Evolutionary conservation across 768 basidiomycete genomes (phyloP), one percentile per base, ranked within the genome.

Genomic region (Hortiboletus flavorubellus): DNA sequence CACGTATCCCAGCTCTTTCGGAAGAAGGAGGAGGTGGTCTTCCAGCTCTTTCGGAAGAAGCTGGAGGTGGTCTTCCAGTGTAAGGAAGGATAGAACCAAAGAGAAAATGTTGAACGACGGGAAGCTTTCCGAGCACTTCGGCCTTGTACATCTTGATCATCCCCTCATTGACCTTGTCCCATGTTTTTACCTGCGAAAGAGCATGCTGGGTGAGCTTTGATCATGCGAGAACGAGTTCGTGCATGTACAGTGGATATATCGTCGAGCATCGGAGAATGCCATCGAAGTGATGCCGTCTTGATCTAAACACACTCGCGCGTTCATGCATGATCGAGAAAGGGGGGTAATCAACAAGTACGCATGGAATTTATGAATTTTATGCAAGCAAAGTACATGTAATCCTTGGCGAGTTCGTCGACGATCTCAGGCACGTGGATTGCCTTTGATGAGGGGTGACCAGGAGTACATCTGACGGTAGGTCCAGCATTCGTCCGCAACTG

Each of bases 221-320:
- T 23, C 43, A 42, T 26, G 16, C 29, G 6, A 38, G 23, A 26
- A 23, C 4, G 8, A 5, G 23, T 2, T 8, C 30, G 23, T 21
- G 15, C 18, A 64, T 77, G 42, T 57, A 73, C 93, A 0, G 87
- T 92, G 1, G 93, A 95, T 52, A 98, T 98, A 66, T 98, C 96
- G 69, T 98, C 93, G 8, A 99, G 82, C 96, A 99, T 98, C 1
- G 96, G 96, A 0, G 93, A 97, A 73, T 99, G 96, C 96, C 96
- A 99, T 49, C 93, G 81, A 1, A 98, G 78, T 0, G 94, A 94
- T 0, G 95, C 94, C 0, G 94, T 93, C 69, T 98, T 98, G 60
- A 98, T 92, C 91, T 95, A 58, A 12, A 29, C 30, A 21, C n/a
- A 12, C 46, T 1, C 5, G 31, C 38, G 1, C 29, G 44, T 40